Conservation (phyloP, 2,329 filamentous ascomycete species). For the Aspergillus uvarum region DNA sequence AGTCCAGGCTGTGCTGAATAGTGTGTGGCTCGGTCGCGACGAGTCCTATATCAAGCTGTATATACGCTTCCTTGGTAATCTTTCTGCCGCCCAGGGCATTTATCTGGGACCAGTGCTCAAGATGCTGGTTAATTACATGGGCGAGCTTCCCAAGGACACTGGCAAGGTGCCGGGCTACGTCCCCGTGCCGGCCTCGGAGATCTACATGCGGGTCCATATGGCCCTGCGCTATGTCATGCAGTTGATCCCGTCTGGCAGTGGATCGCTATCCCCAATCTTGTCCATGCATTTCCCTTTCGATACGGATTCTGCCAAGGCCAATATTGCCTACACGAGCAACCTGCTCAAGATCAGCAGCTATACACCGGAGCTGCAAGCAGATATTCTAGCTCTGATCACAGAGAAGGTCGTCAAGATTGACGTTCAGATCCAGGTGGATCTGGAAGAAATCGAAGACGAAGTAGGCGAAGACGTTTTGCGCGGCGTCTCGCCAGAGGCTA, state of each 20-base stretch:
- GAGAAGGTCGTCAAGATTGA: constrained; percentile 90
- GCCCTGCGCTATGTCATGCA: constrained; percentile 73
- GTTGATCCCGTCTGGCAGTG: constrained; percentile 76
- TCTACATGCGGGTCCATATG: constrained; percentile 73
- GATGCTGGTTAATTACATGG: constrained; percentile 79
- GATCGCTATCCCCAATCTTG: constrained; percentile 67
- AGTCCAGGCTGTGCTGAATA: constrained; percentile 58
- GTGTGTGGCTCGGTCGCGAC: constrained; percentile 62
- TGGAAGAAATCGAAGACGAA: constrained; percentile 91
- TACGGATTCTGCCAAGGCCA: constrained; percentile 72
- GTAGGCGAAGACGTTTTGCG: constrained; percentile 67
- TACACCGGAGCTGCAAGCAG: constrained; percentile 71
- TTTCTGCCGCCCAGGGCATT: constrained; percentile 79
- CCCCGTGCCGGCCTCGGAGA: constrained; percentile 61
- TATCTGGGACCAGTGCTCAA: constrained; percentile 73
- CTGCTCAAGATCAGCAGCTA: constrained; percentile 75
- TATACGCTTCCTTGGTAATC: constrained; percentile 56
- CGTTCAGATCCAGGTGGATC: constrained; percentile 88
- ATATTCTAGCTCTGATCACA: constrained; percentile 79
- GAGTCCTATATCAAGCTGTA: constrained; percentile 59
- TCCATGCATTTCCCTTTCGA: constrained; percentile 71
- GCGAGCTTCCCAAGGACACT: constrained; percentile 56
- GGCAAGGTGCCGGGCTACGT: constrained; percentile 56
- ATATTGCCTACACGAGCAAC: constrained; percentile 86
- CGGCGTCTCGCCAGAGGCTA: constrained; percentile 38